Percentiles rank a stretch among this genome's conserved stretches.
Evolutionary conservation across 176 grass and related monocot genomes (phyloP).

Genomic region (Alloteropsis semialata): DNA sequence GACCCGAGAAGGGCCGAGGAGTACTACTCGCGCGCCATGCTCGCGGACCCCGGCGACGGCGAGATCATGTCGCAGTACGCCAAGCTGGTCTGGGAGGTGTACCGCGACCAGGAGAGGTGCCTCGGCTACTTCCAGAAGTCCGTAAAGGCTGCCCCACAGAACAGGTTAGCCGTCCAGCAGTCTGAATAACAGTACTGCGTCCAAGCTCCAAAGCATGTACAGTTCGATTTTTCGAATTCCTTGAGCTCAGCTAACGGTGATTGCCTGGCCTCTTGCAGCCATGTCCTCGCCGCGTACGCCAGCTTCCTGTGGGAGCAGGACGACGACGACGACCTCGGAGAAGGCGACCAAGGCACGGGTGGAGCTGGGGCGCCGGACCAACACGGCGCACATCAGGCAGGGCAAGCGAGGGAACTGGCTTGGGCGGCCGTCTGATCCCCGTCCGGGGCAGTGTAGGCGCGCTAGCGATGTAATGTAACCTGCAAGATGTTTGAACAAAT

Average conservation of each 20-base stretch:
- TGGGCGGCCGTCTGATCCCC: conserved; percentile 28
- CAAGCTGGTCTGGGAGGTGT: conserved; percentile 72
- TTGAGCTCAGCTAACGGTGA: background rate
- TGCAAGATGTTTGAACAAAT: background rate
- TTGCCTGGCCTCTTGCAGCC: conserved; percentile 29
- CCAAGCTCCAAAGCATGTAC: too few relatives aligned
- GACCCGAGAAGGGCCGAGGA: conserved; percentile 73
- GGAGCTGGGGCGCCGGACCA: background rate
- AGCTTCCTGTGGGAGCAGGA: conserved; percentile 74
- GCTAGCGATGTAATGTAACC: background rate
- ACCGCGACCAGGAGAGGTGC: conserved; percentile 66
- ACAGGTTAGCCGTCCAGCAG: conserved; percentile 22
- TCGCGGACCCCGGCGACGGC: conserved; percentile 67
- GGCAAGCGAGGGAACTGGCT: conserved; percentile 2
- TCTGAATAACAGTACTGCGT: too few relatives aligned
- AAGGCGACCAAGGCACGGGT: background rate
- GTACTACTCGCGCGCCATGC: conserved; percentile 94
- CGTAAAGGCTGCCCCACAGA: conserved; percentile 52
- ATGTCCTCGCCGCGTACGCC: conserved; percentile 82
- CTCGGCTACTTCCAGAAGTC: conserved; percentile 71
- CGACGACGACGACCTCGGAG: conserved; percentile 34
- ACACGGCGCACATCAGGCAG: background rate
- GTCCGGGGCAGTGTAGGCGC: background rate
- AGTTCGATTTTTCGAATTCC: background rate
- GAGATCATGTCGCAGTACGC: conserved; percentile 91